Conservation (phyloP, 768 basidiomycete species). For the Coprinopsis cinerea region DNA sequence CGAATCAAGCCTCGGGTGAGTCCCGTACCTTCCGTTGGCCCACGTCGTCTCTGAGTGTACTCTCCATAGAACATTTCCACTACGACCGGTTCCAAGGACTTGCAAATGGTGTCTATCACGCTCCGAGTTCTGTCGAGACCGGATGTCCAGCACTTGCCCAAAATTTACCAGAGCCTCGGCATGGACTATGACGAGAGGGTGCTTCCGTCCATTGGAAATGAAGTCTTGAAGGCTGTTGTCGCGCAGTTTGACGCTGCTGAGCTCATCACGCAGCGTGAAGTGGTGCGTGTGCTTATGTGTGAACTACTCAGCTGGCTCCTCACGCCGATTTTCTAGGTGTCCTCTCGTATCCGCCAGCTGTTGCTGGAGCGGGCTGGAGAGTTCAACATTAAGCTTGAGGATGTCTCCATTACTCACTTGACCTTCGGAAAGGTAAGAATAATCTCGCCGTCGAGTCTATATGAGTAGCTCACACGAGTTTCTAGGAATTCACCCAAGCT, state of each 20-base stretch:
- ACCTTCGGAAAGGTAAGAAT: conserved; percentile 80
- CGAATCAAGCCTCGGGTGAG: conserved; percentile 92
- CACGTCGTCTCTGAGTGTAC: conserved; percentile 7
- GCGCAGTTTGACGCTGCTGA: conserved; percentile 98
- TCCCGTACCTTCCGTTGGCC: conserved; percentile 5
- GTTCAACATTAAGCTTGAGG: conserved; percentile 93
- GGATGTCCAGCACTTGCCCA: conserved; percentile 79
- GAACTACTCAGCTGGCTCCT: not conserved
- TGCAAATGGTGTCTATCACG: conserved; percentile 98
- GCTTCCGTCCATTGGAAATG: conserved; percentile 94
- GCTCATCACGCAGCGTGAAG: conserved; percentile 95
- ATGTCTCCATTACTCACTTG: conserved; percentile 92
- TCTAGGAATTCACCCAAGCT: conserved; percentile 91
- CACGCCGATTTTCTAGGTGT: conserved; percentile 48
- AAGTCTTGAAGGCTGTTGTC: conserved; percentile 96
- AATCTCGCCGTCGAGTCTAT: conserved; percentile 7
- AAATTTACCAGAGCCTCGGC: conserved; percentile 93
- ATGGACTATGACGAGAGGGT: conserved; percentile 98
- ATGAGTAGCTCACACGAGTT: not conserved
- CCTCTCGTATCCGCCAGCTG: conserved; percentile 88
- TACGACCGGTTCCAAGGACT: conserved; percentile 95
- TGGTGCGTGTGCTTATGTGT: conserved; percentile 48
- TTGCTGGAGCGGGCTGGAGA: conserved; percentile 90
- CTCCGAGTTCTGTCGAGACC: conserved; percentile 93
- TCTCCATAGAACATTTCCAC: conserved; percentile 86